These are phyloP conservation scores for Pseudohyphozyma bogoriensis DNA, from an alignment of 768 basidiomycete genomes.

Conservation along the genomic window DNA sequence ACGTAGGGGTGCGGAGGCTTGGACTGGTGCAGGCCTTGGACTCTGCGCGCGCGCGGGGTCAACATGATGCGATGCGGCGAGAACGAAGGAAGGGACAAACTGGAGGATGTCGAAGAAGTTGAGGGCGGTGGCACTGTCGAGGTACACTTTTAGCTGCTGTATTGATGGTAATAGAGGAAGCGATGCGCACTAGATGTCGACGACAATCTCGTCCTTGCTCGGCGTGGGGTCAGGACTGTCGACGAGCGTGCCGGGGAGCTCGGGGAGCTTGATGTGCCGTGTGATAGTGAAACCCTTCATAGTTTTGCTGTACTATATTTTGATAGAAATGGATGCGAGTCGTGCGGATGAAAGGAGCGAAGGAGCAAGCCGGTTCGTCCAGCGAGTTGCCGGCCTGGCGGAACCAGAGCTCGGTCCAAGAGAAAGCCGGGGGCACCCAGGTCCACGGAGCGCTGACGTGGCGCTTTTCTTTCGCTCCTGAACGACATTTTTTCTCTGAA, in stretches of 20 bases:
- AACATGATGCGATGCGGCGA: slow-evolving; percentile 3
- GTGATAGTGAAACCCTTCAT: slow-evolving; percentile 40
- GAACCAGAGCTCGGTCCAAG: too few species aligned
- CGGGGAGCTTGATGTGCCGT: slow-evolving; percentile 58
- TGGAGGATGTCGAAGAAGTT: slow-evolving; percentile 55
- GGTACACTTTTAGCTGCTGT: not conserved
- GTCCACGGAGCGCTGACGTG: too few species aligned
- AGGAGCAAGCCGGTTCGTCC: too few species aligned
- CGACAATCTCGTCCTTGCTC: slow-evolving; percentile 51
- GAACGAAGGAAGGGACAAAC: not conserved
- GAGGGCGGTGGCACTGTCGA: slow-evolving; percentile 41
- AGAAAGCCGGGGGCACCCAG: too few species aligned
- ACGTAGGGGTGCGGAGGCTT: slow-evolving; percentile 68
- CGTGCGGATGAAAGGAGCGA: too few species aligned
- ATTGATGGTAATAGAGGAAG: not conserved
- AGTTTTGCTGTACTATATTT: too few species aligned
- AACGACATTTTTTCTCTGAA: too few species aligned
- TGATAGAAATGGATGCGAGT: too few species aligned
- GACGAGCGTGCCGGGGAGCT: slow-evolving; percentile 40
- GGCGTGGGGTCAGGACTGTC: slow-evolving; percentile 53
- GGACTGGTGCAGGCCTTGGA: slow-evolving; percentile 70
- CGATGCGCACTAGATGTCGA: slow-evolving; percentile 55
- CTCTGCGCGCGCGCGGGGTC: slow-evolving; percentile 37
- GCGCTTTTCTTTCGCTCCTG: too few species aligned
- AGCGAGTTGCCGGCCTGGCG: too few species aligned